Evolutionary conservation across 2,329 filamentous ascomycete species (phyloP).

Genomic region (Helotiales sp.): DNA sequence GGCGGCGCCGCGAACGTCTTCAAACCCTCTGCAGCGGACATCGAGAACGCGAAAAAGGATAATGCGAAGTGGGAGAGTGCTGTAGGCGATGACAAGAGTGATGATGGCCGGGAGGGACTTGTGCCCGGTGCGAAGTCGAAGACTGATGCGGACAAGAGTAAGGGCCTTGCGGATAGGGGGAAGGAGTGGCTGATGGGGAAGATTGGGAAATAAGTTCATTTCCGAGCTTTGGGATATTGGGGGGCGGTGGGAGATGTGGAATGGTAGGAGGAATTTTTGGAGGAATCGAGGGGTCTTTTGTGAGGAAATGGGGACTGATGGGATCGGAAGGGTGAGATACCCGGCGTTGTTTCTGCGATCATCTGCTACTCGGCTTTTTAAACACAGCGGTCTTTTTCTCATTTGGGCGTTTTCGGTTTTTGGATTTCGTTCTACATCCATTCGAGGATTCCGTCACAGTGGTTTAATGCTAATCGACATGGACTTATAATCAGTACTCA

Average conservation of each 20-base stretch:
- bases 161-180: constrained; percentile 56
- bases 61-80: constrained; percentile 39
- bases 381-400: no score
- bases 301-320: not conserved
- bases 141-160: constrained; percentile 28
- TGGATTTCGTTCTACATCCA: not conserved
- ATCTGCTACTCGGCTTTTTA: not conserved
- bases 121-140: not conserved
- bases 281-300: not conserved
- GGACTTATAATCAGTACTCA: no score
- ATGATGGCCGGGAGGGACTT: constrained; percentile 10
- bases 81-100: constrained; percentile 34
- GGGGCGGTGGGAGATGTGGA: not conserved
- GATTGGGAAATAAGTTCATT: constrained; percentile 42
- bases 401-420: no score
- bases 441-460: not conserved
- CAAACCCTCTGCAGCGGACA: constrained; percentile 48
- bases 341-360: not conserved
- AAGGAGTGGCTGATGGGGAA: constrained; percentile 54
- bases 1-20: constrained; percentile 77
- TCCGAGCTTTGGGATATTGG: no score
- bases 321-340: not conserved
- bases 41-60: constrained; percentile 40
- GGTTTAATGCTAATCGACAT: not conserved
- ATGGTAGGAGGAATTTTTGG: not conserved